phyloP scores from a whole-genome alignment of 371 early-diverging fungal genomes.

The Rhizomucor miehei region DNA sequence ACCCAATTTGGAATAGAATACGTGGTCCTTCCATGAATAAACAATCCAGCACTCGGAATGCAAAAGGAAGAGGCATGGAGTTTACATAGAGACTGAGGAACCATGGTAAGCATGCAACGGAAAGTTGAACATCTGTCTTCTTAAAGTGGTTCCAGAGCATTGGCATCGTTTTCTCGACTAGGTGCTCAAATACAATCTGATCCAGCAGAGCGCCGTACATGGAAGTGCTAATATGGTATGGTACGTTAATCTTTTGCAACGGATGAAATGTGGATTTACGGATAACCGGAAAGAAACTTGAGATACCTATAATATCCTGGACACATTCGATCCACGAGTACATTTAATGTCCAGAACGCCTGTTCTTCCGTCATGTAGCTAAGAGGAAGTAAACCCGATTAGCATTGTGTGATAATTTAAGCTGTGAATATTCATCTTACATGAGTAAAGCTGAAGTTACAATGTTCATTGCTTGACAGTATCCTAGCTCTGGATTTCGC shows the following conservation, averaged over 20 bases:
- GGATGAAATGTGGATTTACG: background rate
- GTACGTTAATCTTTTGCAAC: background rate
- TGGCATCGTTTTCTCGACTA: conserved; percentile 80
- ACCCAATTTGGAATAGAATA: conserved; percentile 90
- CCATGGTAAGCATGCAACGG: conserved; percentile 95
- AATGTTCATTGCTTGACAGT: conserved; percentile 99
- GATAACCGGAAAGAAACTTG: background rate
- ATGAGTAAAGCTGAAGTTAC: conserved; percentile 91
- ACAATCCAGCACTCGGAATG: conserved; percentile 90
- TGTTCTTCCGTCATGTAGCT: conserved; percentile 93
- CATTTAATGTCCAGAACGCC: conserved; percentile 91
- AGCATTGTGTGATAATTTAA: background rate
- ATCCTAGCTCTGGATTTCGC: conserved; percentile 90
- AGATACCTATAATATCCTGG: conserved; percentile 86
- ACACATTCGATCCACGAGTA: conserved; percentile 84
- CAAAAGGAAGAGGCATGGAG: conserved; percentile 86
- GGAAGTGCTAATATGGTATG: conserved; percentile 61
- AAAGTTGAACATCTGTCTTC: conserved; percentile 88
- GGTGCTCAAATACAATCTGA: conserved; percentile 90
- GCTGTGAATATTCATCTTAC: conserved; percentile 22
- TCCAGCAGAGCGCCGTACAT: conserved; percentile 97
- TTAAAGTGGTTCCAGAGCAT: conserved; percentile 78
- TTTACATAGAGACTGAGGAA: conserved; percentile 94
- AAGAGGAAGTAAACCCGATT: no score
- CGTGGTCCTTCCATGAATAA: conserved; percentile 93